Conservation (phyloP, 257 asterid species). For the Solanum boliviense region DNA sequence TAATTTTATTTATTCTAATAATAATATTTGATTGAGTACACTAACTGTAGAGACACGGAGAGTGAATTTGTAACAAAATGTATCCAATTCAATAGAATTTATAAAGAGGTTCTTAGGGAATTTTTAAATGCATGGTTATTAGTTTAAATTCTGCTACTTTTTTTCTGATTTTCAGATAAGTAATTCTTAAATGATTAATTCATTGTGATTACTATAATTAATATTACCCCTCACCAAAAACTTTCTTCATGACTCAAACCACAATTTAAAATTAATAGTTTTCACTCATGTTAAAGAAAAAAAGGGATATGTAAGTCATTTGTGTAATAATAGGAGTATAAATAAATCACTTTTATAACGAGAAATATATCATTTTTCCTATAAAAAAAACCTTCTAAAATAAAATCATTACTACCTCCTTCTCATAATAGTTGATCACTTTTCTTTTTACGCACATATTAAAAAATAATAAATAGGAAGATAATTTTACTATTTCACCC, state of each 20-base stretch:
- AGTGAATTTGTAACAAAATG: neutral
- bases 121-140: neutral
- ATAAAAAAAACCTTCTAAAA: neutral
- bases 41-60: neutral
- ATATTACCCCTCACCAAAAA: neutral
- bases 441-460: too few species aligned
- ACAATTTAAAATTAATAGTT: neutral
- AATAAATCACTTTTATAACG: neutral
- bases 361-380: too few species aligned
- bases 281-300: too few species aligned
- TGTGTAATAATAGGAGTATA: too few species aligned
- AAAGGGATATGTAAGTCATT: rapidly evolving
- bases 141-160: neutral
- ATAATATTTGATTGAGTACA: neutral
- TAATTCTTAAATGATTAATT: neutral
- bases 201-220: neutral
- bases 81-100: neutral
- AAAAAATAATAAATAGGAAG: too few species aligned
- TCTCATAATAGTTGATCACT: too few species aligned
- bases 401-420: neutral
- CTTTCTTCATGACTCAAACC: neutral
- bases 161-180: neutral
- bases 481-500: too few species aligned
- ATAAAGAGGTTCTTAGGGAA: neutral
- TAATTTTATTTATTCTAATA: neutral